A percentile compares a stretch with the other conserved stretches of the same genome.
These are phyloP conservation scores for Hamigera avellanea DNA, from an alignment of 495 filamentous ascomycete genomes.

Conservation along the genomic window DNA sequence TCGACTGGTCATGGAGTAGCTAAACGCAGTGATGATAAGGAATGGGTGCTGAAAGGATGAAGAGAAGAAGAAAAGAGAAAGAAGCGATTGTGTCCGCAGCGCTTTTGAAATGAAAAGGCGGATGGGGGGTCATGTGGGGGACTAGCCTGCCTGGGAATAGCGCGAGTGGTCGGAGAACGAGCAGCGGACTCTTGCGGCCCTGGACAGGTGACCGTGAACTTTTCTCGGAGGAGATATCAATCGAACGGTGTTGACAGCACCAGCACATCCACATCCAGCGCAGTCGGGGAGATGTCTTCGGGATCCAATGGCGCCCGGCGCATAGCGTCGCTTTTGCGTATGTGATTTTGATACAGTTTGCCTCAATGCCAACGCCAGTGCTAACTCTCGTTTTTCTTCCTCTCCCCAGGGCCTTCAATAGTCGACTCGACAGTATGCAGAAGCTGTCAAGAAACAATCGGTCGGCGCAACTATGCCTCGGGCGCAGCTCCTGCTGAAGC, in stretches of 20 bases:
- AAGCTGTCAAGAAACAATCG: constrained; percentile 38
- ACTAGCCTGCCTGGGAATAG: constrained; percentile 21
- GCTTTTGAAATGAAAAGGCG: neutral
- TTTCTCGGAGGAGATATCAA: constrained; percentile 23
- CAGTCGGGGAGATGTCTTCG: constrained; percentile 24
- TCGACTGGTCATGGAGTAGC: constrained; percentile 40
- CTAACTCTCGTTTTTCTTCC: neutral
- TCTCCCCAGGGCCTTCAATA: constrained; percentile 26
- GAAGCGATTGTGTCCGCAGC: neutral
- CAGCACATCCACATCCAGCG: constrained; percentile 3
- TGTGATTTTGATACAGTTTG: constrained; percentile 7
- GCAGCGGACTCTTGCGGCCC: neutral
- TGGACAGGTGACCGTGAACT: constrained; percentile 26
- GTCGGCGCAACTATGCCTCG: constrained; percentile 34
- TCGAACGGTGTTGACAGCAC: constrained; percentile 1
- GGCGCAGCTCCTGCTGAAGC: constrained; percentile 26
- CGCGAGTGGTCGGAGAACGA: neutral
- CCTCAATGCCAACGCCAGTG: neutral
- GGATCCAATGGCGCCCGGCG: constrained; percentile 35
- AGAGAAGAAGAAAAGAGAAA: constrained; percentile 17
- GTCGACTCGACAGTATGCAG: constrained; percentile 36
- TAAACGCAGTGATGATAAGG: constrained; percentile 55
- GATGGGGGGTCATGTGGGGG: constrained; percentile 12
- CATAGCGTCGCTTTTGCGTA: constrained; percentile 30
- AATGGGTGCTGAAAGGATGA: constrained; percentile 34